These are phyloP conservation scores for Aureobasidium mangrovei DNA, from an alignment of 2,329 filamentous ascomycete species.

Conservation along the genomic window DNA sequence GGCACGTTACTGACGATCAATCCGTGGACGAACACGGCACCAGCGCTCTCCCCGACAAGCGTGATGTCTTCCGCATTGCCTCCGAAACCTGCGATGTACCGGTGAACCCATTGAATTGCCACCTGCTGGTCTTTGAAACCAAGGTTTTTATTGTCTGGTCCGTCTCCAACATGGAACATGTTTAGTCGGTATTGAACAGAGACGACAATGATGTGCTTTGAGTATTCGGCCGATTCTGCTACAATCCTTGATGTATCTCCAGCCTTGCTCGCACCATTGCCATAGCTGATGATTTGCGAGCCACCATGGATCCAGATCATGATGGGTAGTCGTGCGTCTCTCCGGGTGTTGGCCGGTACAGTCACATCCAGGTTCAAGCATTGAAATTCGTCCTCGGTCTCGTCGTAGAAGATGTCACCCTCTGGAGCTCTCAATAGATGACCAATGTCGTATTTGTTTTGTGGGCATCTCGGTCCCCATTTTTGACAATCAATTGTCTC, in stretches of 20 bases:
- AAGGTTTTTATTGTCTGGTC: constrained; percentile 26
- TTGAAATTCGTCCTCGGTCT: constrained; percentile 35
- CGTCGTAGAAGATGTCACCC: constrained; percentile 20
- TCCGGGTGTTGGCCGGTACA: constrained; percentile 19
- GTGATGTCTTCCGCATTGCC: constrained; percentile 33
- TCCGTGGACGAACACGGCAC: constrained; percentile 38
- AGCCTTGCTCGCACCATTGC: constrained; percentile 33
- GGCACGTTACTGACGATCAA: constrained; percentile 29
- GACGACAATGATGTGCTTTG: constrained; percentile 35
- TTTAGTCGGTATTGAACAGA: constrained; percentile 38
- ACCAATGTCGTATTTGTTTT: constrained; percentile 33
- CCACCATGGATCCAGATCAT: constrained; percentile 42
- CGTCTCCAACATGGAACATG: constrained; percentile 39
- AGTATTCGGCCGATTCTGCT: constrained; percentile 26
- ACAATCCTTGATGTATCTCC: constrained; percentile 21
- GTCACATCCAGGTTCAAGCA: constrained; percentile 38
- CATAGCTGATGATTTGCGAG: constrained; percentile 39
- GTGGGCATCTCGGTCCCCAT: constrained; percentile 33
- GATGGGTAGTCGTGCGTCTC: constrained; percentile 28
- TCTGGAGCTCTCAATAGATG: constrained; percentile 37
- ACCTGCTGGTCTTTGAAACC: constrained; percentile 22
- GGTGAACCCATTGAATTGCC: constrained; percentile 28
- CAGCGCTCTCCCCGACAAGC: constrained; percentile 39
- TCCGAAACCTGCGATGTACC: constrained; percentile 29
- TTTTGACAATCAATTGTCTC: constrained; percentile 20